Evolutionary conservation across 805 yeast species (phyloP).

Genomic region (Novakomyces olei): DNA sequence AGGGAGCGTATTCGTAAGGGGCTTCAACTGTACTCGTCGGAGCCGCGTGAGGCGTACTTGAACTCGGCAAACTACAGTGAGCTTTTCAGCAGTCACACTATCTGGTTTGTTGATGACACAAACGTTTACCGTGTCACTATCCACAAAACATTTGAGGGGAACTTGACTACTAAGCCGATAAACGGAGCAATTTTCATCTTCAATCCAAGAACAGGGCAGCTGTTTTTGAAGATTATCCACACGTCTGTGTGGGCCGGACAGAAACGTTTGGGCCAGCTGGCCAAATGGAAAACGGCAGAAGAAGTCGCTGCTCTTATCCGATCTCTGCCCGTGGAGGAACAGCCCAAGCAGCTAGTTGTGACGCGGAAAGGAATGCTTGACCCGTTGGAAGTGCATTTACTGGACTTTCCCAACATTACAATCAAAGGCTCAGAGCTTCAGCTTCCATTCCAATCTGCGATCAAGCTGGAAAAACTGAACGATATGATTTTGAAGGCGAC

Average conservation of each 20-base stretch:
- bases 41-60: conserved; percentile 76
- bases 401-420: conserved; percentile 81
- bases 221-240: conserved; percentile 73
- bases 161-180: conserved; percentile 71
- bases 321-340: conserved; percentile 79
- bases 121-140: conserved; percentile 84
- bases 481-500: conserved; percentile 66
- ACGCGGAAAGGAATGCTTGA: conserved; percentile 80
- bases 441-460: conserved; percentile 70
- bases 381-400: conserved; percentile 90
- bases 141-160: conserved; percentile 82
- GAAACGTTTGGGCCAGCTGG: conserved; percentile 72
- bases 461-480: conserved; percentile 58
- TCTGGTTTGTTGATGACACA: conserved; percentile 61
- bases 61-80: conserved; percentile 81
- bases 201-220: conserved; percentile 77
- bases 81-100: conserved; percentile 50
- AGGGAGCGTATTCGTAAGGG: conserved; percentile 90
- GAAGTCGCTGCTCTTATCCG: conserved; percentile 82
- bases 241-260: conserved; percentile 96
- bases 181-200: conserved; percentile 83
- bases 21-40: conserved; percentile 76
- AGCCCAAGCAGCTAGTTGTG: conserved; percentile 77
- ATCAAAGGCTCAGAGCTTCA: conserved; percentile 76
- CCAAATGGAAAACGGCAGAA: conserved; percentile 97